Conservation (phyloP, 2,329 filamentous ascomycete species). For the Phialophora verrucosa region DNA sequence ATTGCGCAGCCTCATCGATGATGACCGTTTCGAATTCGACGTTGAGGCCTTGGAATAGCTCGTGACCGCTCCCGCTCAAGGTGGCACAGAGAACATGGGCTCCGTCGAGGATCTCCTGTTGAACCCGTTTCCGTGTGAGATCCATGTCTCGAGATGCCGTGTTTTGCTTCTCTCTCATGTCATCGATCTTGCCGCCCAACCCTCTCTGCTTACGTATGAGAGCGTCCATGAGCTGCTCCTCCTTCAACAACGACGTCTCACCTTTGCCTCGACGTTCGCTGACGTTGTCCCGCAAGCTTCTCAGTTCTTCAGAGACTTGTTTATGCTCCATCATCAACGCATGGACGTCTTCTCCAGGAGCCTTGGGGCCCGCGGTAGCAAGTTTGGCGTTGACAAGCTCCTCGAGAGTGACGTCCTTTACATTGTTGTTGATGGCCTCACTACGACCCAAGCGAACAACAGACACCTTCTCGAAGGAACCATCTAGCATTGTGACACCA, state of each 20-base stretch:
- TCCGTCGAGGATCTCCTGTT: conserved; percentile 87
- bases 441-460: conserved; percentile 88
- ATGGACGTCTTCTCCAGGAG: conserved; percentile 57
- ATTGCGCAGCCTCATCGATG: conserved; percentile 97
- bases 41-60: conserved; percentile 92
- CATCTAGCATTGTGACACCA: conserved; percentile 78
- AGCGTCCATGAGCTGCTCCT: conserved; percentile 78
- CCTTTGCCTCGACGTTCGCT: conserved; percentile 67
- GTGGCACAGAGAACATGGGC: conserved; percentile 95
- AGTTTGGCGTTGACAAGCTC: conserved; percentile 82
- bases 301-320: conserved; percentile 67
- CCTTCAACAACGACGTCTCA: conserved; percentile 50
- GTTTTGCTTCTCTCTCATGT: conserved; percentile 83
- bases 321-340: conserved; percentile 75
- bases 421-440: conserved; percentile 88
- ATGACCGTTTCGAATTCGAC: conserved; percentile 99
- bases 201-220: conserved; percentile 76
- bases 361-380: conserved; percentile 52
- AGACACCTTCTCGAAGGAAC: conserved; percentile 75
- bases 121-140: conserved; percentile 78
- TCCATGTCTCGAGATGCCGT: conserved; percentile 82
- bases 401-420: conserved; percentile 90
- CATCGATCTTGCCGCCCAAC: conserved; percentile 84
- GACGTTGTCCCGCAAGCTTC: conserved; percentile 71
- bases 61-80: conserved; percentile 91